Base-by-base conservation (phyloP, 1,139 yeast species). In the Nakaseomyces kungkrabaensis region DNA sequence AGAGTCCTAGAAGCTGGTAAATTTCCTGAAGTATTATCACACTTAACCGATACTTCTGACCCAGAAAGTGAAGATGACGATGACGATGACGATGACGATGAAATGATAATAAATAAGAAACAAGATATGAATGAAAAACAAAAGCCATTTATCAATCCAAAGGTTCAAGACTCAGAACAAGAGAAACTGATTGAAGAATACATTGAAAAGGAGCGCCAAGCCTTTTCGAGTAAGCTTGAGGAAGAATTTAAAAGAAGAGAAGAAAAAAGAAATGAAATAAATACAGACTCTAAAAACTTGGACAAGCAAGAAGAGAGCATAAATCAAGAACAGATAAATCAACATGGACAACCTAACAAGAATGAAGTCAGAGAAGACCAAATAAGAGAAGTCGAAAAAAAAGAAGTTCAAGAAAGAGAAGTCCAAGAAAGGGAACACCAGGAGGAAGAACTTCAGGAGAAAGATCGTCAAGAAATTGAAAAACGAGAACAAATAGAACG, bases 371-470 rank as follows among this genome's bases (percentile, higher is more conserved):
- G 31, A 29, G 31, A 29, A 29, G 9, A 9, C 31, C 31, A 29
- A 29, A 9, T 7, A 9, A 29, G 31, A 13, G 37, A 58, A 38
- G 22, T 17, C 22, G 59, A 59, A 33, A 6, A 25, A 6, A 17
- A 25, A 11, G 42, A 38, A 26, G 7, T 24, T 45, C 59, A 62
- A 41, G 59, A 54, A 33, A 54, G 51, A 45, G 54, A 52, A 29
- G 13, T 33, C 10, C 13, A n/a, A 33, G 36, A 33, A 33, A 33
- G 25, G 53, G 51, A 29, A 61, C 56, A 42, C 58, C 48, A 49
- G 55, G 49, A 54, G 50, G 4, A n/a, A 11, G 36, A 33, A 31
- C 49, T 50, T 37, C 62, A 59, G 31, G 59, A 54, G 32, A 54
- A 51, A 43, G 54, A 52, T 25, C 36, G n/a, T 33, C 13, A n/a